phyloP scores from a whole-genome alignment of 441 rosid genomes.

The Syzygium malaccense region DNA sequence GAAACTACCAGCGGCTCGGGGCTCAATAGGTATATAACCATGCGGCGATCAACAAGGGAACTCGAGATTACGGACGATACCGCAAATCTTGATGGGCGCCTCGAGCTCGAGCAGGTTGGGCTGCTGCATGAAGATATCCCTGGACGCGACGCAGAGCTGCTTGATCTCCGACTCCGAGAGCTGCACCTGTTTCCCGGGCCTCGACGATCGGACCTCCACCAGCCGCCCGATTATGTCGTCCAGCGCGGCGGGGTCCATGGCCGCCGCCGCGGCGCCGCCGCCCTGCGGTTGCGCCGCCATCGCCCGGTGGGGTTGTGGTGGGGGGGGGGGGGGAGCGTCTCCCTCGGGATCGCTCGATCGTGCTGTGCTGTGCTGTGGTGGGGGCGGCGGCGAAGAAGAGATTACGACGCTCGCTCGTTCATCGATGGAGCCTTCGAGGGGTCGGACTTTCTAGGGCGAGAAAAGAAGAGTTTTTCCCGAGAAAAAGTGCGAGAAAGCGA shows the following conservation, averaged over 20 bases:
- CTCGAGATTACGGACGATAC: constrained; percentile 18
- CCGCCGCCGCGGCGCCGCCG: constrained; percentile 12
- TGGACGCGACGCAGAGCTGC: constrained; percentile 68
- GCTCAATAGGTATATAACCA: neutral
- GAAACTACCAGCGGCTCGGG: neutral
- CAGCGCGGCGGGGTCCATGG: constrained; percentile 46
- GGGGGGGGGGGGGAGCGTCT: neutral
- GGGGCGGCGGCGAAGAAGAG: neutral
- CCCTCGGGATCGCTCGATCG: neutral
- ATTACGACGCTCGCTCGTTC: neutral
- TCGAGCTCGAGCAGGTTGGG: constrained; percentile 92
- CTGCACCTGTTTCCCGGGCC: constrained; percentile 93
- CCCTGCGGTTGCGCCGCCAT: neutral
- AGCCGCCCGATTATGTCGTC: constrained; percentile 76
- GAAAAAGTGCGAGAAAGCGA: neutral
- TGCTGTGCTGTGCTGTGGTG: neutral
- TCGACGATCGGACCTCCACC: constrained; percentile 69
- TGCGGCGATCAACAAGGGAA: too few species aligned
- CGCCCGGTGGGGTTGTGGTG: neutral
- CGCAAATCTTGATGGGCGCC: constrained; percentile 94
- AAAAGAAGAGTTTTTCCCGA: neutral
- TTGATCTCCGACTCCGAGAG: constrained; percentile 84
- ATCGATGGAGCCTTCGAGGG: neutral
- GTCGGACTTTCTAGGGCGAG: neutral
- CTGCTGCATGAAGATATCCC: constrained; percentile 64